These are phyloP conservation scores for Gastrolobium bilobum DNA, from an alignment of 306 rosid genomes.

Conservation along the genomic window DNA sequence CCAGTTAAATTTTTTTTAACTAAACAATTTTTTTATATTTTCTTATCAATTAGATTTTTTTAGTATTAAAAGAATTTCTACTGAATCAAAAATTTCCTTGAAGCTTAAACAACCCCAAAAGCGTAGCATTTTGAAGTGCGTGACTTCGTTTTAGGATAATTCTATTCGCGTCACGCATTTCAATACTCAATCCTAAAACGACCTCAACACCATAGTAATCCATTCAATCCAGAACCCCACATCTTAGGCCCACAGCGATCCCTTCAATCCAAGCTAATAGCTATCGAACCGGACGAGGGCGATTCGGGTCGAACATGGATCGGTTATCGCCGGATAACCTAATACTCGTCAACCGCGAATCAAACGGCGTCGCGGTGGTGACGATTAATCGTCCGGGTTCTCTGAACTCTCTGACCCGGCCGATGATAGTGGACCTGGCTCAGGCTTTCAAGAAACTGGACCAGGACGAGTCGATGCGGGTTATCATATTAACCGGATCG, in stretches of 20 bases:
- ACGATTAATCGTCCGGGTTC: conserved; percentile 90
- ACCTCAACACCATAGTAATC: not conserved
- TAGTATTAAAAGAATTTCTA: no score
- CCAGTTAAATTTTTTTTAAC: no score
- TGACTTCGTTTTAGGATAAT: not conserved
- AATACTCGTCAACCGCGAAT: conserved; percentile 63
- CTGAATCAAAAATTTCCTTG: no score
- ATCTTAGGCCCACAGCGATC: not conserved
- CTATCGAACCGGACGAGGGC: not conserved
- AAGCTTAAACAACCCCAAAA: no score
- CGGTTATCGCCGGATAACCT: conserved; percentile 59
- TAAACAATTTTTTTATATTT: no score
- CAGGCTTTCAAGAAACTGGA: conserved; percentile 68
- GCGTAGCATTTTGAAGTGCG: no score
- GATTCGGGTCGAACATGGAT: conserved; percentile 51
- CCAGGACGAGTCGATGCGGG: conserved; percentile 74
- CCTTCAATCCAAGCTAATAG: not conserved
- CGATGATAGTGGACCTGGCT: conserved; percentile 86
- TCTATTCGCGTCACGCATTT: conserved; percentile 20
- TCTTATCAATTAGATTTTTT: no score
- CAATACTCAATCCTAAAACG: conserved; percentile 6
- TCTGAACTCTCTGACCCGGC: conserved; percentile 76
- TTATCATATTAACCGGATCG: conserved; percentile 74
- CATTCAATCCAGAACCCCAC: no score
- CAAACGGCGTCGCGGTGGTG: conserved; percentile 69